Conservation (phyloP, 2,329 filamentous ascomycete species). For the Aspergillus pseudonomiae region DNA sequence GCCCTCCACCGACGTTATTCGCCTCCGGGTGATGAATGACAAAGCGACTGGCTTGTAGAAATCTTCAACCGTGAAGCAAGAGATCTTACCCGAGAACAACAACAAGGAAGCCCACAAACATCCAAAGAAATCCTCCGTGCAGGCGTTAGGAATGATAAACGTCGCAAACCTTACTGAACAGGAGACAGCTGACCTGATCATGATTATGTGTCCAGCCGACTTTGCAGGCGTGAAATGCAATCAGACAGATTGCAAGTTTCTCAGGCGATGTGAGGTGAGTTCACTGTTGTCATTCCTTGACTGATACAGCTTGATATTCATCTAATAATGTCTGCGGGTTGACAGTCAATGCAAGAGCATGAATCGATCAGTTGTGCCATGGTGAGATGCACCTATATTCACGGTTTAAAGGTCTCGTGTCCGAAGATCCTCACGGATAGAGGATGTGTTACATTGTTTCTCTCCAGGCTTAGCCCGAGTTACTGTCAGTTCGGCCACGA, state of each 20-base stretch:
- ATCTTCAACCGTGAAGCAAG: no score
- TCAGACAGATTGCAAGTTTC: background rate
- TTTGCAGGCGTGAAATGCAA: background rate
- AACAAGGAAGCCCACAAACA: background rate
- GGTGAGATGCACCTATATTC: background rate
- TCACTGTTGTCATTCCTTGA: rapidly evolving
- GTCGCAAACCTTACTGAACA: background rate
- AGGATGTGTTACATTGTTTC: background rate
- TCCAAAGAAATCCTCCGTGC: background rate
- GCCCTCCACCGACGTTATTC: no score
- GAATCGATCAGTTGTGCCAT: background rate
- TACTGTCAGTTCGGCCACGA: background rate
- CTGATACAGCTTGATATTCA: no score
- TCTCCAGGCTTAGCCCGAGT: background rate
- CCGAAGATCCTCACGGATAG: background rate
- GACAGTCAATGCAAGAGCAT: background rate
- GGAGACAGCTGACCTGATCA: background rate
- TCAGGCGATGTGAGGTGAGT: background rate
- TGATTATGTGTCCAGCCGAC: background rate
- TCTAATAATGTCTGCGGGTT: no score
- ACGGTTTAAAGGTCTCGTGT: background rate
- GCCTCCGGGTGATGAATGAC: no score
- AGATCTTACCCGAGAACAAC: no score
- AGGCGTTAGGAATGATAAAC: background rate
- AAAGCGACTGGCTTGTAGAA: no score